Base-by-base conservation (phyloP, 257 asterid species). In the Plantago major region DNA sequence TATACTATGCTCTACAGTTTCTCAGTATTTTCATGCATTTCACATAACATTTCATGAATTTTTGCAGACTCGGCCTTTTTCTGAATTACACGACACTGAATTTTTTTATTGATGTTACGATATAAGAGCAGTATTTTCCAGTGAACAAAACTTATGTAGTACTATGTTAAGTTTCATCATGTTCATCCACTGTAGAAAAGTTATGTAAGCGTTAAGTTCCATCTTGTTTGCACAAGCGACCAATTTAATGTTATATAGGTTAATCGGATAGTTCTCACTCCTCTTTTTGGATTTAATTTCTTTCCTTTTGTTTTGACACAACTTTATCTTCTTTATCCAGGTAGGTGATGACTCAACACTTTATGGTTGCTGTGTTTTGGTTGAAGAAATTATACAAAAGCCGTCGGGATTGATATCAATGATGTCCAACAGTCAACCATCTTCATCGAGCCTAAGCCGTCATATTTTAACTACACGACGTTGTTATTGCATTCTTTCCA, bases 321-420 rank as follows among this genome's bases (percentile, higher is more conserved):
- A 37, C 37, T 63, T 69, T 14, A 22, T 62, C 50, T 67, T 72
- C 63, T 67, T 50, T 57, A 42, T 65, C 73, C 80, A 93, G 99
- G 99, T 85, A 53, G 97, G 97, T 61, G 99, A 93, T 78, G 80
- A 92, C 73, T 87, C 99, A 37, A 90, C 95, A 46, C 88, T 93
- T 63, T 93, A 93, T 65, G 99, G 99, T 70, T 93, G 97, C 84
- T 93, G 99, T 66, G 90, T 93, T 71, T 81, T 93, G 76, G 97
- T 85, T 61, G 99, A 93, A 62, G 99, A 93, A 82, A 70, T 87
- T 76, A 74, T 93, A 51, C 99, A 89, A 65, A 83, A 87, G 81
- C 95, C 92, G 12, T 89, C 97, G 12, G 87, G 92, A 54, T 78
- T 93, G 87, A 86, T 93, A 67, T 84, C 99, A 60, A 78, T 85